Percentiles rank a stretch among this genome's conserved stretches.
Conservation (phyloP, 371 early-diverging fungal species). For the Capillidium heterosporum region DNA sequence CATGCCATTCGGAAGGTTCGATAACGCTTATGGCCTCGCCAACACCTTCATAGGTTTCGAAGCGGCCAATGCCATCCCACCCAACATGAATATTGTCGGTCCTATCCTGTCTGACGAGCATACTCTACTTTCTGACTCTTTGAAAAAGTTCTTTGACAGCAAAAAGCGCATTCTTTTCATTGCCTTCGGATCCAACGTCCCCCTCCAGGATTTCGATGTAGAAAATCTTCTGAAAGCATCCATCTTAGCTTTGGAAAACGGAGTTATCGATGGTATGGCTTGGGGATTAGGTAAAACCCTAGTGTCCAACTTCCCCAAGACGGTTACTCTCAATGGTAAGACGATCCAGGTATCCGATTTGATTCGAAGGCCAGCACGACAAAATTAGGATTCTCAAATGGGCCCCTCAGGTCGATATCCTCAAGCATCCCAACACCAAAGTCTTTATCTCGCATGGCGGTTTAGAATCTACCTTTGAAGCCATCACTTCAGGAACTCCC, state of each 20-base stretch:
- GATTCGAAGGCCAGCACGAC: not conserved
- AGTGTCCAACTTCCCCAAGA: not conserved
- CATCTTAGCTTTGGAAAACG: not conserved
- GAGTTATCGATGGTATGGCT: conserved; percentile 1
- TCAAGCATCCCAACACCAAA: conserved; percentile 1
- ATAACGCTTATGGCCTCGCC: not conserved
- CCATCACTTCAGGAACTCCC: not conserved
- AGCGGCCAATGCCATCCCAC: not conserved
- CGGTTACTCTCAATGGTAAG: not conserved
- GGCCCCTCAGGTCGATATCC: conserved; percentile 4
- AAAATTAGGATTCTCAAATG: not conserved
- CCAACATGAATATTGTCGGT: not conserved
- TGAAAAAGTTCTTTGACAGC: not conserved
- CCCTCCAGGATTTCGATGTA: not conserved
- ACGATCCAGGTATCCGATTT: not conserved
- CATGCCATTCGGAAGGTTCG: not conserved
- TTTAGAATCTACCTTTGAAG: not conserved
- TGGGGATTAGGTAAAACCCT: conserved; percentile 3
- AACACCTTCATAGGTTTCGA: conserved; percentile 1
- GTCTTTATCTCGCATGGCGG: conserved; percentile 7
- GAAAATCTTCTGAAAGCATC: not conserved
- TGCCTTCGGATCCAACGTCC: not conserved
- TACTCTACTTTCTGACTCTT: not conserved
- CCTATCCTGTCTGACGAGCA: conserved; percentile 1
- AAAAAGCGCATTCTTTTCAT: not conserved